Evolutionary conservation across 148 eudicot genomes (phyloP).

Genomic region (Bassia scoparia): DNA sequence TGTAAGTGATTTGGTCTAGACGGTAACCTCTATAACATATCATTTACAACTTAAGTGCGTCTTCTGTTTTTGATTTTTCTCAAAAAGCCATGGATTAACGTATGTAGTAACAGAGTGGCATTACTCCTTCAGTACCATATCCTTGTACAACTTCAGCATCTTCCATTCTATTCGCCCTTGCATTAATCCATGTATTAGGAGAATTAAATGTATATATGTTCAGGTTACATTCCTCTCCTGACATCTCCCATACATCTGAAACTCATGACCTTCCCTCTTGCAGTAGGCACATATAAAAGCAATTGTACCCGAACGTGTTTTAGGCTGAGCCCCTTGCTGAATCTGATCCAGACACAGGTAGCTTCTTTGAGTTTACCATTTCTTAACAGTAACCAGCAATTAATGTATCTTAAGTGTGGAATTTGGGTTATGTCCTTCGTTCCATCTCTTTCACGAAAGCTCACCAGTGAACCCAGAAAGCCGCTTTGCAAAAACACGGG

Average conservation of each 20-base stretch:
- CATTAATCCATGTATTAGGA: slow-evolving; percentile 71
- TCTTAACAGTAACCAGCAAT: slow-evolving; percentile 73
- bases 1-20: slow-evolving; percentile 70
- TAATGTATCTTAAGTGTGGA: slow-evolving; percentile 60
- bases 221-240: slow-evolving; percentile 61
- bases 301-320: slow-evolving; percentile 73
- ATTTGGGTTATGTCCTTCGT: slow-evolving; percentile 52
- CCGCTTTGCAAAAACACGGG: slow-evolving; percentile 62
- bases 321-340: slow-evolving; percentile 53
- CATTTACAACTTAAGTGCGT: slow-evolving; percentile 78
- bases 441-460: slow-evolving; percentile 58
- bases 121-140: slow-evolving; percentile 89
- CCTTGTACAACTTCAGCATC: slow-evolving; percentile 54
- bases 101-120: slow-evolving; percentile 87
- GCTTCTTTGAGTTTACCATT: slow-evolving; percentile 59
- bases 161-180: slow-evolving; percentile 59
- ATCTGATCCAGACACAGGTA: slow-evolving; percentile 46
- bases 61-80: slow-evolving; percentile 47
- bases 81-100: slow-evolving; percentile 72
- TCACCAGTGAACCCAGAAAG: slow-evolving; percentile 42
- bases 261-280: slow-evolving; percentile 51
- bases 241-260: slow-evolving; percentile 46
- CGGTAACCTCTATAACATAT: slow-evolving; percentile 87
- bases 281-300: slow-evolving; percentile 68
- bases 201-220: slow-evolving; percentile 79